Evolutionary conservation across 768 basidiomycete genomes (phyloP), one percentile per base, ranked within the genome.

Genomic region (Suillus fuscotomentosus): DNA sequence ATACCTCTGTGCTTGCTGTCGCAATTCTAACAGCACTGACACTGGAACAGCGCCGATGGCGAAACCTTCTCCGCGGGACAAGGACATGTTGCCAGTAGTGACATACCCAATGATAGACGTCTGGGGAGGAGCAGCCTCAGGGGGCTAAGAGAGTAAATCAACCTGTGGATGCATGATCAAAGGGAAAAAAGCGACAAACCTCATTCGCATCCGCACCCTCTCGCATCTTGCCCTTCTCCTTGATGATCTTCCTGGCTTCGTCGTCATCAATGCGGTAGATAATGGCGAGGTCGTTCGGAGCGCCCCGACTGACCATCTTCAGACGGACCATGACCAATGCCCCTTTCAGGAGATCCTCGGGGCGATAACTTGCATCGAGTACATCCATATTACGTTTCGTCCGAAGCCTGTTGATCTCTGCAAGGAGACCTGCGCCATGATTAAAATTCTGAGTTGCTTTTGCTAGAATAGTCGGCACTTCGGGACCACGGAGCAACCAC

Each of bases 1-100:
- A 5, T 24, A 81, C 82, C 79, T 75, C 61, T 73, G 63, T 5
- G 80, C 76, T 66, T 90, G 89, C 63, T 83, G 79, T 63, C 80
- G 74, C 22, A 90, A 73, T 42, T 84, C 80, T 31, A 89, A 68
- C 42, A 87, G 77, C 61, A 77, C 77, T 34, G 74, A 70, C 14
- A 95, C 71, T 3, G 92, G 79, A 20, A 98, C 76, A 0, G 88
- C 86, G 20, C 88, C 97, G 14, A 97, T 81, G 3, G 86, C 95
- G 69, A 86, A 86, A 0, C 93, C 95, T 64, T 84, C 78, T 0
- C 96, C 96, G 36, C 88, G 84, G 0, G 87, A 82, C 9, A 98
- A 82, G 2, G 95, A 96, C 72, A 85, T 90, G 65, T 88, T 88
- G 0, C 95, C 96, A 3, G 91, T 89, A 0, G 94, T 94, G 22